These are phyloP conservation scores for Graphilbum ipis-grandicollis DNA, from an alignment of 2,329 filamentous ascomycete genomes.

Conservation along the genomic window DNA sequence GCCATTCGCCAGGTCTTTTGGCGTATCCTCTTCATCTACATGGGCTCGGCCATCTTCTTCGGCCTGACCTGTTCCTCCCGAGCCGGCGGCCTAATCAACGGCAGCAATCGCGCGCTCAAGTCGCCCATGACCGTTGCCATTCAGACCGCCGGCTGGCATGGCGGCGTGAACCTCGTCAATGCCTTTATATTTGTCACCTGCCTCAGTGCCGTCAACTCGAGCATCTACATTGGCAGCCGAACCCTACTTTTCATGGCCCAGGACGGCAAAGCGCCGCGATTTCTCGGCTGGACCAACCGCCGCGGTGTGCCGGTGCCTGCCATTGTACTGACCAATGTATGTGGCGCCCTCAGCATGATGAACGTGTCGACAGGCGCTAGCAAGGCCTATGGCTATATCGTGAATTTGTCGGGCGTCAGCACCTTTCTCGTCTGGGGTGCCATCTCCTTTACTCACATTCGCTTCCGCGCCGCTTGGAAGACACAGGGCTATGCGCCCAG, in stretches of 20 bases:
- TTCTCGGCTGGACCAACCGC: slow-evolving; percentile 45
- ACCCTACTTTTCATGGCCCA: slow-evolving; percentile 64
- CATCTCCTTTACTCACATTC: slow-evolving; percentile 55
- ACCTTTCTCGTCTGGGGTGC: slow-evolving; percentile 57
- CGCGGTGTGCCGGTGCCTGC: slow-evolving; percentile 44
- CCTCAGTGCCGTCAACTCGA: slow-evolving; percentile 54
- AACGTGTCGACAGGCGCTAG: slow-evolving; percentile 50
- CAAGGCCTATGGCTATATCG: slow-evolving; percentile 49
- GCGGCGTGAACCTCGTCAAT: slow-evolving; percentile 61
- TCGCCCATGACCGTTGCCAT: slow-evolving; percentile 58
- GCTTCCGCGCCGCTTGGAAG: slow-evolving; percentile 48
- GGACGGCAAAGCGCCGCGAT: slow-evolving; percentile 46
- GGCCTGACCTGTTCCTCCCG: slow-evolving; percentile 37
- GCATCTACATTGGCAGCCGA: slow-evolving; percentile 61
- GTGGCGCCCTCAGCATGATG: slow-evolving; percentile 59
- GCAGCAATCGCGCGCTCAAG: slow-evolving; percentile 19
- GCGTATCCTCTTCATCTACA: slow-evolving; percentile 45
- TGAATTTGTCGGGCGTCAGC: slow-evolving; percentile 52
- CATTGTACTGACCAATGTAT: slow-evolving; percentile 51
- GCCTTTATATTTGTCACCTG: slow-evolving; percentile 61
- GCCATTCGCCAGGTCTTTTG: slow-evolving; percentile 44
- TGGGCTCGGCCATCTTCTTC: slow-evolving; percentile 58
- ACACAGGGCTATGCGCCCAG: slow-evolving; percentile 35
- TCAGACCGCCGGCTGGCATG: slow-evolving; percentile 55
- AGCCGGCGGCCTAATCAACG: no score